phyloP scores from a whole-genome alignment of 805 yeast species.

The Candida palmyrensis region DNA sequence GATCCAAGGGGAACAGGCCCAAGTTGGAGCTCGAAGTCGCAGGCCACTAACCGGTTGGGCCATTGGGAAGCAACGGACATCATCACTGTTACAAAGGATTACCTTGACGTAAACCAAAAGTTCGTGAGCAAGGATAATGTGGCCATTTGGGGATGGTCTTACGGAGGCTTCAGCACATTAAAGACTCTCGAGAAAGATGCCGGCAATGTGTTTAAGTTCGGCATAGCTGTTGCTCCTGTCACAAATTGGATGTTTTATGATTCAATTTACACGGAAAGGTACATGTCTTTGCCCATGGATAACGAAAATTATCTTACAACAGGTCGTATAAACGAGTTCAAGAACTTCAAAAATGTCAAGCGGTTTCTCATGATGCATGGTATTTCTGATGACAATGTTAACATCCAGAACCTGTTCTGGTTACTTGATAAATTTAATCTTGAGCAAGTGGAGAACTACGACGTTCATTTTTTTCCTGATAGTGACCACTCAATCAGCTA shows the following conservation, averaged over 20 bases:
- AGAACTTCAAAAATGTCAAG: slow-evolving; percentile 47
- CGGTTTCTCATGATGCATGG: slow-evolving; percentile 92
- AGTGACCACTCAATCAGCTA: slow-evolving; percentile 78
- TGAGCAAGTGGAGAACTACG: slow-evolving; percentile 63
- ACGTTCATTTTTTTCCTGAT: slow-evolving; percentile 87
- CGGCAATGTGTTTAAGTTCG: slow-evolving; percentile 67
- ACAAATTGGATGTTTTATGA: slow-evolving; percentile 92
- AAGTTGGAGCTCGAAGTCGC: slow-evolving; percentile 62
- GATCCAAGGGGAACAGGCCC: slow-evolving; percentile 86
- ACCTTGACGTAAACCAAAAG: slow-evolving; percentile 36
- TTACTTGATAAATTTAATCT: slow-evolving; percentile 64
- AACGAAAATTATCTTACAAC: slow-evolving; percentile 58
- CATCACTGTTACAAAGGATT: slow-evolving; percentile 43
- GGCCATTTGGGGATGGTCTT: slow-evolving; percentile 98
- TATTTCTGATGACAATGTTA: slow-evolving; percentile 96
- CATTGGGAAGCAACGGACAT: slow-evolving; percentile 76
- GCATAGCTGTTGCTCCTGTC: slow-evolving; percentile 96
- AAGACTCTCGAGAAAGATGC: slow-evolving; percentile 87
- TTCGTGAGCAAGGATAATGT: slow-evolving; percentile 57
- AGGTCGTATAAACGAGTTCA: slow-evolving; percentile 53
- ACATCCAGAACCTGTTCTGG: slow-evolving; percentile 81
- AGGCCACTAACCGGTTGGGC: slow-evolving; percentile 56
- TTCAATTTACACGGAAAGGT: slow-evolving; percentile 90
- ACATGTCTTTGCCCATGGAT: slow-evolving; percentile 77
- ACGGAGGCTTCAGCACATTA: slow-evolving; percentile 91